Evolutionary conservation across 176 grass and related monocot species (phyloP), one percentile per base, ranked within the genome.

Genomic region (Musa acuminata): DNA sequence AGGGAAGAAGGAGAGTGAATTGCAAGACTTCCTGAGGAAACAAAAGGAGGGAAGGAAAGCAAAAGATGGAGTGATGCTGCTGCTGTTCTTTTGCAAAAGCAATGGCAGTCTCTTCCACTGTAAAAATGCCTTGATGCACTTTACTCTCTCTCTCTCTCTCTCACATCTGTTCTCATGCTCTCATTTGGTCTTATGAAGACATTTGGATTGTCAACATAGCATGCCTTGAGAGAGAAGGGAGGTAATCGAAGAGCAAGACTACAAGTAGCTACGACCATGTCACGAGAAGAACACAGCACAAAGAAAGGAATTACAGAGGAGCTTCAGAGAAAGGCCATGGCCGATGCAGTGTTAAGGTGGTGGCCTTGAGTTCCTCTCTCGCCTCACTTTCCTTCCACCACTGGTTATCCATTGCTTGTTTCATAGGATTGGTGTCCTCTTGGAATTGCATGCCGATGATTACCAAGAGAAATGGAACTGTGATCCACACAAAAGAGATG

Each of bases 341-440:
- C 35, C 0, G 35, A 67, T 13, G 60, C 17, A 63, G 60, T 1
- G 21, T 24, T 10, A 35, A 14, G 22, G 11, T 11, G 29, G 48
- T 14, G 63, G 16, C 66, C 22, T 70, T 35, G 11, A 11, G 67
- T 50, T 51, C 48, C 1, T 17, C 13, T 10, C 67, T 51, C 21
- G 49, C 19, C 67, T 17, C 13, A 11, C 67, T 21, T 70, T 70
- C 19, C 67, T 70, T 70, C 16, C 8, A 0, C 2, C 9, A 20
- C 17, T 50, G 67, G 67, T 70, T 50, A 70, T 70, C 8, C 67
- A 51, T 70, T 70, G 48, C 67, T 70, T 70, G 19, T 51, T 70
- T 21, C 9, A 19, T 21, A 48, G 8, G 67, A 6, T 69, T 69
- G 14, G 48, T 51, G 8, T 50, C 43, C 67, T 70, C 67, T 70